Evolutionary conservation across 1,284 basidiomycete genomes (phyloP).

Genomic region (Cryptococcus deneoformans): DNA sequence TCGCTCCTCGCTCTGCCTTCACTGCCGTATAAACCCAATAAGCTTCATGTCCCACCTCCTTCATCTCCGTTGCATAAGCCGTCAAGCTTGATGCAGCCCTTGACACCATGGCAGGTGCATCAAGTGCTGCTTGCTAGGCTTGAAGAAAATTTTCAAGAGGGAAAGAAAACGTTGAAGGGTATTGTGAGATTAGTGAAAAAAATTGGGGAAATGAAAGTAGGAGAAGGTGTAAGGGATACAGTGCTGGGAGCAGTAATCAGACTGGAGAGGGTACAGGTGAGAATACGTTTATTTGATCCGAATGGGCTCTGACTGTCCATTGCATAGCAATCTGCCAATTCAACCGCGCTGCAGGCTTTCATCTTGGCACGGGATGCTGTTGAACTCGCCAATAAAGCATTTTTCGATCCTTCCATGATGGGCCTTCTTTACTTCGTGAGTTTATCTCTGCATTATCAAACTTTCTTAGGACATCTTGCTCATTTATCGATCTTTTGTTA

Average conservation of each 20-base stretch:
- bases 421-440: conserved; percentile 84
- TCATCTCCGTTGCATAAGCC: conserved; percentile 14
- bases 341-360: conserved; percentile 48
- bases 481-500: background rate
- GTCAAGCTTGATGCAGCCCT: conserved; percentile 16
- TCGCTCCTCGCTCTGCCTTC: conserved; percentile 72
- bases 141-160: conserved; percentile 59
- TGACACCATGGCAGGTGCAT: conserved; percentile 67
- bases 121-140: conserved; percentile 69
- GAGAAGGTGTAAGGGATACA: conserved; percentile 67
- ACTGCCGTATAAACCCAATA: conserved; percentile 52
- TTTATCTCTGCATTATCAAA: conserved; percentile 5
- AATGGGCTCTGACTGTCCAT: background rate
- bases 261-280: conserved; percentile 61
- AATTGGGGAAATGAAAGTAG: conserved; percentile 87
- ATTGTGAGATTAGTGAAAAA: conserved; percentile 75
- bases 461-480: too few species aligned
- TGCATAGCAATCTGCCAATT: conserved; percentile 3
- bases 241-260: conserved; percentile 66
- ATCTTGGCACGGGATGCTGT: conserved; percentile 65
- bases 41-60: conserved; percentile 20
- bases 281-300: conserved; percentile 10
- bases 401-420: conserved; percentile 96
- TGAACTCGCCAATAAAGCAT: conserved; percentile 76
- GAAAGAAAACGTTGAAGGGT: conserved; percentile 51